Base-by-base conservation (phyloP, 2,329 filamentous ascomycete genomes). In the Diplodia mutila region DNA sequence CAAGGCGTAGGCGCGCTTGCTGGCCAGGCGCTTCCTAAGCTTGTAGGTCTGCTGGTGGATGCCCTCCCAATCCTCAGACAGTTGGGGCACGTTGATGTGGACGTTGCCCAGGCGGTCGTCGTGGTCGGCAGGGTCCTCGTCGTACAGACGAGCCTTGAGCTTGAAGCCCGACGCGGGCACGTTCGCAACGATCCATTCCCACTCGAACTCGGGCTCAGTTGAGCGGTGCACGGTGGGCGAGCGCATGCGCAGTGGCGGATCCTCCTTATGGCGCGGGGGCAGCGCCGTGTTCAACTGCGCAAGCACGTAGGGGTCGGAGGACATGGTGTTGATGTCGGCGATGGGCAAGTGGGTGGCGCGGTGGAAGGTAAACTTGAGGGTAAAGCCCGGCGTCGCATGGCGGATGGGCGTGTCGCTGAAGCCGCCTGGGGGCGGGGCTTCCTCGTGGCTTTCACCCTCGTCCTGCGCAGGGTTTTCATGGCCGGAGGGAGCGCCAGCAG, bases 31-130 rank as follows among this genome's bases (percentile, higher is more conserved):
- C 82, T 95, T 97, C 83, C 91, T 93, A 67, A 95, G 87, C 65
- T 89, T 85, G 75, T 89, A 95, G 16, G 82, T 80, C 69, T 88
- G 82, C 67, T 90, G 84, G 4, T 85, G 84, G 61, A 94, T 86
- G 0, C 91, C 91, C 9, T 81, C 73, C 92, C 92, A 96, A 48
- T 84, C 77, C 51, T 90, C 87, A 57, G 82, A 82, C 7, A 97
- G 76, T 1, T 80, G 75, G 12, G 84, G 80, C 0, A 91, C 87
- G 21, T 86, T 80, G 65, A 97, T 82, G 55, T 93, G 93, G 3
- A 92, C 92, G 74, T 95, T 96, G 12, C 94, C 94, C 23, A 98
- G 85, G 29, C 92, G 86, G 79, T 98, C 94, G 75, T 98, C 91
- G 71, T 91, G 88, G 76, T 97, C 92, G 1, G 90, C 87, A 39